These are phyloP conservation scores for Trichocomaceae sp. DNA, from an alignment of 2,329 filamentous ascomycete genomes.

Conservation along the genomic window DNA sequence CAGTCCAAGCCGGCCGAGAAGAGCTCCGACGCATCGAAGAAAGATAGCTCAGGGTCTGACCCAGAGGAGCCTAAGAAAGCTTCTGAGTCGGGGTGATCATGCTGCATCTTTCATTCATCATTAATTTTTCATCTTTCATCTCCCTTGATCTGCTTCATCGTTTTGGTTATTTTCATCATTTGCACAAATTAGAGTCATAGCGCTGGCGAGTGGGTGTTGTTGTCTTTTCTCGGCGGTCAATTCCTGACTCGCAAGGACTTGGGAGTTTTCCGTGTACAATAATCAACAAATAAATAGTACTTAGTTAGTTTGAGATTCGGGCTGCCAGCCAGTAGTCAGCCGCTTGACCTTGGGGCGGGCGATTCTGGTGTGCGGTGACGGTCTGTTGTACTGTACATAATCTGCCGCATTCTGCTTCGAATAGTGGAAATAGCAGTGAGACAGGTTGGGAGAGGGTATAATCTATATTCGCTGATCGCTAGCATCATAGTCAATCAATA, in stretches of 20 bases:
- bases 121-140: not conserved
- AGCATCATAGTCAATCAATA: too few relatives aligned
- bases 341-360: too few relatives aligned
- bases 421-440: too few relatives aligned
- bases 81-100: slow-evolving; percentile 27
- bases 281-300: not conserved
- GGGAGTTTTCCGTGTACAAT: not conserved
- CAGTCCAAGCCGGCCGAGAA: slow-evolving; percentile 40
- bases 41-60: slow-evolving; percentile 14
- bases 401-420: too few relatives aligned
- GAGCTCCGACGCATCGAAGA: slow-evolving; percentile 25
- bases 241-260: slow-evolving; percentile 3
- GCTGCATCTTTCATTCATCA: too few relatives aligned
- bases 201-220: slow-evolving; percentile 18
- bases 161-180: slow-evolving; percentile 6
- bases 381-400: not conserved
- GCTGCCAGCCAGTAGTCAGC: not conserved
- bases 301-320: not conserved
- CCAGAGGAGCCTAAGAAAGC: slow-evolving; percentile 35
- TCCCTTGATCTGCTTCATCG: not conserved
- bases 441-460: too few relatives aligned
- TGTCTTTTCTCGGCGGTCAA: slow-evolving; percentile 11
- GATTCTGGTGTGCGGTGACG: too few relatives aligned
- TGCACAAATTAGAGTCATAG: slow-evolving; percentile 18
- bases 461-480: too few relatives aligned